These are phyloP conservation scores for Vigna trinervia DNA, from an alignment of 306 rosid species.

Conservation along the genomic window DNA sequence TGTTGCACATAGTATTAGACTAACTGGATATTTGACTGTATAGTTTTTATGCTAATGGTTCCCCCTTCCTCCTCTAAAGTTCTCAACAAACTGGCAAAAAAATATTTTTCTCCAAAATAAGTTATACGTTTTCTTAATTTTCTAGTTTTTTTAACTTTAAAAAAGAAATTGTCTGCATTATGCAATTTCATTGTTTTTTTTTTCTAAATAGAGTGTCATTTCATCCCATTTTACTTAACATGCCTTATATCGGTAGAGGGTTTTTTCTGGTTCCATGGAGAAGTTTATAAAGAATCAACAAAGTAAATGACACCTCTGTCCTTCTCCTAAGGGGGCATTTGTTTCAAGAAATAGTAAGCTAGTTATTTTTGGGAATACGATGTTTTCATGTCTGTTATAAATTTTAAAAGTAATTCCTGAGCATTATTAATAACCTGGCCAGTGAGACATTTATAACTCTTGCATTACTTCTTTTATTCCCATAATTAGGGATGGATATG, in stretches of 20 bases:
- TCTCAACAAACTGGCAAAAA: background rate
- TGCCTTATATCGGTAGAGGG: background rate
- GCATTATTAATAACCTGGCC: background rate
- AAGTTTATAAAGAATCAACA: background rate
- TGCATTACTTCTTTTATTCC: background rate
- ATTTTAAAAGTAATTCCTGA: background rate
- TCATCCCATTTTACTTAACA: background rate
- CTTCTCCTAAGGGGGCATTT: constrained; percentile 11
- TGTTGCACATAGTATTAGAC: constrained; percentile 9
- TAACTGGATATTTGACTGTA: background rate
- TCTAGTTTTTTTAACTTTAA: background rate
- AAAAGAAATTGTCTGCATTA: background rate
- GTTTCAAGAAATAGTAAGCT: background rate
- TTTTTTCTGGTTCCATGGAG: background rate
- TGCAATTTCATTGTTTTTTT: background rate
- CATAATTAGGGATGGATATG: background rate
- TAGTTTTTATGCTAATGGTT: background rate
- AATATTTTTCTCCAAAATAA: background rate
- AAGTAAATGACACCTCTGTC: background rate
- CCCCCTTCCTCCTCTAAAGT: background rate
- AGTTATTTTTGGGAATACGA: background rate
- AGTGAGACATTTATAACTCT: background rate
- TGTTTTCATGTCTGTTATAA: background rate
- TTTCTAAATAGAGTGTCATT: background rate
- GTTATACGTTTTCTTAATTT: background rate